Evolutionary conservation across 345 rosid species (phyloP).

Genomic region (Eucalyptus sp.): DNA sequence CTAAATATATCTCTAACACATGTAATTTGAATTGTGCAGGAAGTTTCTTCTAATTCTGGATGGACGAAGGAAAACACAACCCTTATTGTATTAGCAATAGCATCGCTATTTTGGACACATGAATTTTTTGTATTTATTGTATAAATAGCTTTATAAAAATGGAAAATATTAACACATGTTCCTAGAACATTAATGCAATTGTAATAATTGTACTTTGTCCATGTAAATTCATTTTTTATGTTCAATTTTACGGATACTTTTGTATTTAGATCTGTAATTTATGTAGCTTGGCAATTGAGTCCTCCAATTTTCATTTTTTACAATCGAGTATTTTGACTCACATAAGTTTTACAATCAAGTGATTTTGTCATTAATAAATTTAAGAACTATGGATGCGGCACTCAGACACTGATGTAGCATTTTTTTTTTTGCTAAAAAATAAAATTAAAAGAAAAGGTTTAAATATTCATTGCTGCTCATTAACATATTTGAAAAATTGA

Average conservation of each 20-base stretch:
- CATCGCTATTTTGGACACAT: background rate
- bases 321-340: background rate
- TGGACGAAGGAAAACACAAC: background rate
- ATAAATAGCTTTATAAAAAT: too few relatives aligned
- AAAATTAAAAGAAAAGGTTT: background rate
- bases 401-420: background rate
- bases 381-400: background rate
- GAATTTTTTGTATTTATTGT: background rate
- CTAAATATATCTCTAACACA: background rate
- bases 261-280: background rate
- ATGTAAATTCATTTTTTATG: background rate
- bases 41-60: background rate
- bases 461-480: background rate
- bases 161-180: background rate
- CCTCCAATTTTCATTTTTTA: background rate
- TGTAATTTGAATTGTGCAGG: background rate
- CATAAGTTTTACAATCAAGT: background rate
- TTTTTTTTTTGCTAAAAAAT: background rate
- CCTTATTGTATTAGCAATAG: background rate
- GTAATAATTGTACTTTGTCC: background rate
- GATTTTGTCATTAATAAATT: background rate
- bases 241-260: background rate
- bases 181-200: background rate
- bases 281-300: background rate
- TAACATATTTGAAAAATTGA: background rate